A percentile compares a stretch with the other conserved stretches of the same genome.
Conservation (phyloP, 2,329 filamentous ascomycete genomes). For the Corinectria fuckeliana region DNA sequence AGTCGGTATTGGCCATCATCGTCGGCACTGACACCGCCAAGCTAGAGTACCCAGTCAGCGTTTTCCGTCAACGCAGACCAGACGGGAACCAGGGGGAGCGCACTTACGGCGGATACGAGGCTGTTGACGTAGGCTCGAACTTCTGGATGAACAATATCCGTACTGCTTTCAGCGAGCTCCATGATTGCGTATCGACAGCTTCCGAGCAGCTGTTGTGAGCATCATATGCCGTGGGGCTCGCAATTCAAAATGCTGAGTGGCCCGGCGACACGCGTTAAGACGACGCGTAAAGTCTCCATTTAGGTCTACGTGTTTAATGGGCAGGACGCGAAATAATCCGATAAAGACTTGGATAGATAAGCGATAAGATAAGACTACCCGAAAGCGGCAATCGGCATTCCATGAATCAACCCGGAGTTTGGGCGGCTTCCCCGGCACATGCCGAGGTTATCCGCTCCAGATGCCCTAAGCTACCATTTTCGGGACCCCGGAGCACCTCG, state of each 20-base stretch:
- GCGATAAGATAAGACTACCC: slow-evolving; percentile 22
- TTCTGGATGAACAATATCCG: slow-evolving; percentile 82
- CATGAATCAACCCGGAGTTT: slow-evolving; percentile 16
- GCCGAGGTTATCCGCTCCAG: slow-evolving; percentile 53
- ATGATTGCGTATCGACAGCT: slow-evolving; percentile 46
- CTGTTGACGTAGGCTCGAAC: slow-evolving; percentile 93
- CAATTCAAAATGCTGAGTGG: slow-evolving; percentile 14
- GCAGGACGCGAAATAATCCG: slow-evolving; percentile 11
- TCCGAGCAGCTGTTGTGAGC: slow-evolving; percentile 12
- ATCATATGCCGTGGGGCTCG: slow-evolving; percentile 31
- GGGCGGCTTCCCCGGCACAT: slow-evolving; percentile 29
- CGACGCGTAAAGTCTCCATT: slow-evolving; percentile 33
- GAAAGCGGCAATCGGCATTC: slow-evolving; percentile 23
- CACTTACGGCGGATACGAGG: slow-evolving; percentile 86
- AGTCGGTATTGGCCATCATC: slow-evolving; percentile 85
- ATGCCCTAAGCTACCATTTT: too few species aligned
- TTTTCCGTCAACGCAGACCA: neutral
- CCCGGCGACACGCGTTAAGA: slow-evolving; percentile 24
- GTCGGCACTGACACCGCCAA: slow-evolving; percentile 81
- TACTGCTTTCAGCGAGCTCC: slow-evolving; percentile 59
- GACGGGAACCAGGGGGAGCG: slow-evolving; percentile 2
- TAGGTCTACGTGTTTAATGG: slow-evolving; percentile 31
- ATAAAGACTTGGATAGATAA: neutral
- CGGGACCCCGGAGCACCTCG: too few species aligned
- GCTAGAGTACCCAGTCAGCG: slow-evolving; percentile 56